phyloP scores from a whole-genome alignment of 345 rosid genomes.

The Citrus reticulata region DNA sequence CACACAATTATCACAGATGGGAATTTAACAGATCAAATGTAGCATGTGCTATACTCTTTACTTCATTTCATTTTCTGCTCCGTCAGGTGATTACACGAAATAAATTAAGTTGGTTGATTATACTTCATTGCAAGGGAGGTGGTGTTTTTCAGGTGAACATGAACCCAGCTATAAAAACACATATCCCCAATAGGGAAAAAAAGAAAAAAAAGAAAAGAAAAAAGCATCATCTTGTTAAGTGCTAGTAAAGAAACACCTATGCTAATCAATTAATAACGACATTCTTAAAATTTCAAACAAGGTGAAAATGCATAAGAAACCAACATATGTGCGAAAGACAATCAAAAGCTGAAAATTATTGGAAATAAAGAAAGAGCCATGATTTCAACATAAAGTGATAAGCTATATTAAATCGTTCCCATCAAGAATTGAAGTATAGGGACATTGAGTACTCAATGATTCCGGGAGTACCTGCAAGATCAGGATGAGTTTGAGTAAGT shows the following conservation, averaged over 20 bases:
- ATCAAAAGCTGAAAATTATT: neutral
- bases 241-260: neutral
- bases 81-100: neutral
- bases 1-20: neutral
- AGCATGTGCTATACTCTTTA: neutral
- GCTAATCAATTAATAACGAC: neutral
- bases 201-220: no score
- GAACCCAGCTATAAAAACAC: neutral
- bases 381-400: neutral
- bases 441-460: neutral
- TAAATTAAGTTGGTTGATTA: neutral
- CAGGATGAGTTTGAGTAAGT: constrained; percentile 76
- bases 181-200: no score
- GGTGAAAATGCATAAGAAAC: neutral
- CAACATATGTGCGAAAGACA: neutral
- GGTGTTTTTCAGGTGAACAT: neutral
- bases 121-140: neutral
- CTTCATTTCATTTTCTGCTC: neutral
- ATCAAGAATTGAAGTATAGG: neutral
- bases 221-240: neutral
- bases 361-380: neutral
- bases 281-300: neutral
- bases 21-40: neutral
- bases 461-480: constrained; percentile 72
- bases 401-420: neutral